Percentiles rank a stretch among this genome's conserved stretches.
phyloP scores from a whole-genome alignment of 495 filamentous ascomycete genomes.

The Annulohypoxylon moriforme region DNA sequence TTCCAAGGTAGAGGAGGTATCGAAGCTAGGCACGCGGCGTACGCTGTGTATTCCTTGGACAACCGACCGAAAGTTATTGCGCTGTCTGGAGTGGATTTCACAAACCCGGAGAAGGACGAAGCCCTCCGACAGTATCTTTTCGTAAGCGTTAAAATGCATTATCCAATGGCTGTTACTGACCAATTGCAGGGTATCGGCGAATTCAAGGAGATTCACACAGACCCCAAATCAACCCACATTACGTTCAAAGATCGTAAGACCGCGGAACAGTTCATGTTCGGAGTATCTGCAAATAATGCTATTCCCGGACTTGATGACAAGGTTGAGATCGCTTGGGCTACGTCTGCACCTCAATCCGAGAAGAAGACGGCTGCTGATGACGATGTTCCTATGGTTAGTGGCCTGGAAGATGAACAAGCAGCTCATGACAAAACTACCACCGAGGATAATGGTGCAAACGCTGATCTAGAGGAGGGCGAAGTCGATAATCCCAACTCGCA shows the following conservation, averaged over 20 bases:
- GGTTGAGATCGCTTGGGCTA: constrained; percentile 80
- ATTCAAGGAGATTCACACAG: constrained; percentile 78
- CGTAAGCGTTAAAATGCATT: constrained; percentile 63
- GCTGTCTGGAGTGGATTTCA: constrained; percentile 75
- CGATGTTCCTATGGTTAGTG: constrained; percentile 19
- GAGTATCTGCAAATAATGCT: constrained; percentile 63
- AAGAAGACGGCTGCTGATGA: constrained; percentile 14
- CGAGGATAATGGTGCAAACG: constrained; percentile 11
- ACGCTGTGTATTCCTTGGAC: constrained; percentile 82
- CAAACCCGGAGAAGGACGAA: constrained; percentile 78
- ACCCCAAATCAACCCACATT: constrained; percentile 71
- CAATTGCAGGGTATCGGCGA: constrained; percentile 78
- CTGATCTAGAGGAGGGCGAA: constrained; percentile 44
- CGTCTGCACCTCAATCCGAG: constrained; percentile 40
- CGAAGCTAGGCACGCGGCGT: constrained; percentile 56
- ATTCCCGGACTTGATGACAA: constrained; percentile 79
- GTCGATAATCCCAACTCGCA: constrained; percentile 28
- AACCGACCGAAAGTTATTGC: constrained; percentile 84
- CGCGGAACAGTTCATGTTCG: constrained; percentile 85
- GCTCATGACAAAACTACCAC: constrained; percentile 21
- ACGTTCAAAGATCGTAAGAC: constrained; percentile 90
- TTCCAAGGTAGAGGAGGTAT: constrained; percentile 69
- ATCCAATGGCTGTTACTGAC: constrained; percentile 27
- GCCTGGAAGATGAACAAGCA: constrained; percentile 24
- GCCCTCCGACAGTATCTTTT: constrained; percentile 85